A percentile compares a stretch with the other conserved stretches of the same genome.
These are phyloP conservation scores for Dentipellis sp. DNA, from an alignment of 768 basidiomycete species.

Conservation along the genomic window DNA sequence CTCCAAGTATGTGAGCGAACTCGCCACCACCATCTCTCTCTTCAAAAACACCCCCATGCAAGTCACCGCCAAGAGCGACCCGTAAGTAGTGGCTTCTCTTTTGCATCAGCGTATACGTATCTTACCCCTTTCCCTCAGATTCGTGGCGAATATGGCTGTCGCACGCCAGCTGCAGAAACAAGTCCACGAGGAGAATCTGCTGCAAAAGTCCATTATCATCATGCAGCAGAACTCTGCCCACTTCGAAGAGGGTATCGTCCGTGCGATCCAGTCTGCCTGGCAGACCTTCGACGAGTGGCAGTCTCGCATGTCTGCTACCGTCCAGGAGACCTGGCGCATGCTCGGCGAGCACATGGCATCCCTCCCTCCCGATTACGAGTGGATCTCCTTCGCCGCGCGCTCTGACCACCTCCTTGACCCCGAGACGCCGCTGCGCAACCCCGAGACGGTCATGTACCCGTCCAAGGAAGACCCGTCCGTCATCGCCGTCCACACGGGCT, in stretches of 20 bases:
- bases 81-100: slow-evolving; percentile 42
- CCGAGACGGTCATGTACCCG: slow-evolving; percentile 72
- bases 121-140: slow-evolving; percentile 34
- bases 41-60: slow-evolving; percentile 93
- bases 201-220: slow-evolving; percentile 96
- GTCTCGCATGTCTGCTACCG: slow-evolving; percentile 62
- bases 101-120: slow-evolving; percentile 6
- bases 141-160: slow-evolving; percentile 63
- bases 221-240: slow-evolving; percentile 97
- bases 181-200: slow-evolving; percentile 93
- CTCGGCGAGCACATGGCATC: slow-evolving; percentile 70
- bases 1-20: slow-evolving; percentile 76
- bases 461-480: slow-evolving; percentile 86
- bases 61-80: slow-evolving; percentile 73
- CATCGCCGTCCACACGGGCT: slow-evolving; percentile 77
- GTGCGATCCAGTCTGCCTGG: slow-evolving; percentile 94
- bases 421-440: slow-evolving; percentile 86
- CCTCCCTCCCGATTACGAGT: slow-evolving; percentile 82
- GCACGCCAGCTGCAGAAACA: slow-evolving; percentile 79
- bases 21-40: slow-evolving; percentile 77
- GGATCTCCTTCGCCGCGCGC: slow-evolving; percentile 91
- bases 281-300: slow-evolving; percentile 94
- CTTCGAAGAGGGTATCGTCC: slow-evolving; percentile 95
- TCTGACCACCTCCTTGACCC: slow-evolving; percentile 95
- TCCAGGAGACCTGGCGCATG: slow-evolving; percentile 65